Evolutionary conservation across 2,329 filamentous ascomycete species (phyloP).

Genomic region (Alternaria postmessia): DNA sequence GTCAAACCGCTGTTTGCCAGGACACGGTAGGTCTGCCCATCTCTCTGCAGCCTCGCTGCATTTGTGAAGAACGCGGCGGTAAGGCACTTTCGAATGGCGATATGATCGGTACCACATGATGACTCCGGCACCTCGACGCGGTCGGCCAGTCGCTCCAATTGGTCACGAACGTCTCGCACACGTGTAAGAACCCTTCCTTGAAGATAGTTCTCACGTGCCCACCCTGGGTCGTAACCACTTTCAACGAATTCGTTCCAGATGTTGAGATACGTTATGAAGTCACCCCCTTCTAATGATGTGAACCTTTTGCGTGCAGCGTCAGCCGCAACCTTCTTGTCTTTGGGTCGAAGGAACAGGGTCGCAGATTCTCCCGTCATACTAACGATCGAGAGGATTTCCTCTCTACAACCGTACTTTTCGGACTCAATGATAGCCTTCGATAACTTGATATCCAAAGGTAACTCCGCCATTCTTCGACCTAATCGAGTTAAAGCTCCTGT

Average conservation of each 20-base stretch:
- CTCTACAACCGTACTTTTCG: constrained; percentile 89
- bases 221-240: constrained; percentile 84
- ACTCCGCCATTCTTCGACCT: constrained; percentile 93
- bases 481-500: constrained; percentile 88
- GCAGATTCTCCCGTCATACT: constrained; percentile 90
- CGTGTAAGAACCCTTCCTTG: constrained; percentile 77
- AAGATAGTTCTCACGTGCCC: constrained; percentile 91
- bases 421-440: constrained; percentile 88
- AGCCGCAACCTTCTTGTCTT: constrained; percentile 93
- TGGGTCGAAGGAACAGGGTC: constrained; percentile 91
- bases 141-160: constrained; percentile 60
- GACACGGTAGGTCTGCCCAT: background rate
- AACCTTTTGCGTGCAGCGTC: constrained; percentile 76
- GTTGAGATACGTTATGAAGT: constrained; percentile 87
- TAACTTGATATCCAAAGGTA: constrained; percentile 91
- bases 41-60: background rate
- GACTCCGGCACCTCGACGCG: constrained; percentile 72
- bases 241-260: constrained; percentile 97
- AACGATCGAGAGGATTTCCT: constrained; percentile 92
- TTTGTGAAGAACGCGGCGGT: background rate
- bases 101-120: background rate
- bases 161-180: constrained; percentile 89
- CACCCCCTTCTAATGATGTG: constrained; percentile 74
- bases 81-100: background rate
- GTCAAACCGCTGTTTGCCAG: background rate